Evolutionary conservation across 2,329 filamentous ascomycete genomes (phyloP).

Genomic region (Penicillium sp.): DNA sequence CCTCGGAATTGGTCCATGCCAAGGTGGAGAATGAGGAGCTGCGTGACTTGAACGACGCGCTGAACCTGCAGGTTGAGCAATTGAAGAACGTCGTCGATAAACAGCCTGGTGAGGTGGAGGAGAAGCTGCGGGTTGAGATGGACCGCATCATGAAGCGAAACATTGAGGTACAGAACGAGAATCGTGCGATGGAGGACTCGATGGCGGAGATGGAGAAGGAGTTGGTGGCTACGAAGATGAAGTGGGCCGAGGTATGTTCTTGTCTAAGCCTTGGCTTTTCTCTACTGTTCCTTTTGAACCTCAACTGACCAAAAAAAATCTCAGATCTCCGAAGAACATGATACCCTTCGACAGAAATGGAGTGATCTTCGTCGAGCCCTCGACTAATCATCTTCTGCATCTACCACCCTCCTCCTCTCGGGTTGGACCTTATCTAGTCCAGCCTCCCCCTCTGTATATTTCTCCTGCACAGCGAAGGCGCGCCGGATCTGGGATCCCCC

Average conservation of each 20-base stretch:
- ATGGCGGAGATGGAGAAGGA: conserved; percentile 90
- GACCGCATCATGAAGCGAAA: conserved; percentile 92
- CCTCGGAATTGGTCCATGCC: conserved; percentile 86
- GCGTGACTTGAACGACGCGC: conserved; percentile 84
- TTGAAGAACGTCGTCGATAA: conserved; percentile 85
- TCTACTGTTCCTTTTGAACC: not conserved
- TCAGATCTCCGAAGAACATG: conserved; percentile 73
- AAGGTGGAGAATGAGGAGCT: conserved; percentile 94
- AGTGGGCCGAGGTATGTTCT: conserved; percentile 82
- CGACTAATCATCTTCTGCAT: conserved; percentile 39
- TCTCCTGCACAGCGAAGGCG: conserved; percentile 16
- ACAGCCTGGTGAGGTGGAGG: conserved; percentile 87
- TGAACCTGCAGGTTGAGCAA: conserved; percentile 84
- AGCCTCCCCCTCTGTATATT: conserved; percentile 30
- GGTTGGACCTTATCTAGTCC: not conserved
- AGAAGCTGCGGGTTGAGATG: conserved; percentile 80
- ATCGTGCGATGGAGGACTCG: conserved; percentile 84
- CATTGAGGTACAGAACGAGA: conserved; percentile 91
- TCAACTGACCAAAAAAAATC: not conserved
- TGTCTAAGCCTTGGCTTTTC: conserved; percentile 44
- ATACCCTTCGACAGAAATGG: conserved; percentile 77
- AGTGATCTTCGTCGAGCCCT: conserved; percentile 69
- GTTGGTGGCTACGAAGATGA: conserved; percentile 92
- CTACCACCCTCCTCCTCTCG: not conserved
- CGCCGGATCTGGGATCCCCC: conserved; percentile 31